Conservation (phyloP, 306 rosid genomes). For the Carpinus fangiana region DNA sequence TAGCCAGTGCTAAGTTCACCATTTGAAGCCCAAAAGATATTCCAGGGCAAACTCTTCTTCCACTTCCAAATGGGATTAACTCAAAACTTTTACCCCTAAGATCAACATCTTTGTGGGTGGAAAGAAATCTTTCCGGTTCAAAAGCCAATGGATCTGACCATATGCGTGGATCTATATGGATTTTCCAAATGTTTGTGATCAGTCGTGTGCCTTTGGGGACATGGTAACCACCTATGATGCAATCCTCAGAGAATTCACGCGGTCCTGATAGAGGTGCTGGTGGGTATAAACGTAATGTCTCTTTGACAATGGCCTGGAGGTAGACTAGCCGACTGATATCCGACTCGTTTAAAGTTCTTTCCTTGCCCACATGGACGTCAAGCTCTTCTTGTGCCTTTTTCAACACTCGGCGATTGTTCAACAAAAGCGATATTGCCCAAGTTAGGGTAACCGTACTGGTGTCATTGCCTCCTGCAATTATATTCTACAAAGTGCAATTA, state of each 20-base stretch:
- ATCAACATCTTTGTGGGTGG: conserved; percentile 43
- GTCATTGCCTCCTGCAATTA: conserved; percentile 41
- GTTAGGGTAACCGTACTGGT: conserved; percentile 42
- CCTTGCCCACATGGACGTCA: too few species aligned
- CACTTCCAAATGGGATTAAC: conserved; percentile 55
- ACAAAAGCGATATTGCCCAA: too few species aligned
- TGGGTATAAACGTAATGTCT: conserved; percentile 38
- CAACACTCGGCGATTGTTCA: too few species aligned
- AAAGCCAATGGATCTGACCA: conserved; percentile 53
- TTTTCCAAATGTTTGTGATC: conserved; percentile 51
- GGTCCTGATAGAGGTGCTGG: conserved; percentile 45
- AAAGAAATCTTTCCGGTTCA: conserved; percentile 57
- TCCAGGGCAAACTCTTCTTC: conserved; percentile 65
- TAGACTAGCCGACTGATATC: conserved; percentile 48
- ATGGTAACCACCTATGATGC: conserved; percentile 42
- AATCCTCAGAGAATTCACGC: conserved; percentile 40
- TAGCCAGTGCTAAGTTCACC: conserved; percentile 41
- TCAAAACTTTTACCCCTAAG: conserved; percentile 45
- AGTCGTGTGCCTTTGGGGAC: conserved; percentile 48
- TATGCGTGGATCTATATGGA: conserved; percentile 48
- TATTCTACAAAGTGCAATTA: background rate
- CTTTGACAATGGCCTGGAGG: conserved; percentile 55
- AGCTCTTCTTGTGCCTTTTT: too few species aligned
- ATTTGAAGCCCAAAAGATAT: conserved; percentile 36
- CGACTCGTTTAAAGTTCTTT: background rate